These are phyloP conservation scores for Auriculariales sp. DNA, from an alignment of 768 basidiomycete genomes.

Conservation along the genomic window DNA sequence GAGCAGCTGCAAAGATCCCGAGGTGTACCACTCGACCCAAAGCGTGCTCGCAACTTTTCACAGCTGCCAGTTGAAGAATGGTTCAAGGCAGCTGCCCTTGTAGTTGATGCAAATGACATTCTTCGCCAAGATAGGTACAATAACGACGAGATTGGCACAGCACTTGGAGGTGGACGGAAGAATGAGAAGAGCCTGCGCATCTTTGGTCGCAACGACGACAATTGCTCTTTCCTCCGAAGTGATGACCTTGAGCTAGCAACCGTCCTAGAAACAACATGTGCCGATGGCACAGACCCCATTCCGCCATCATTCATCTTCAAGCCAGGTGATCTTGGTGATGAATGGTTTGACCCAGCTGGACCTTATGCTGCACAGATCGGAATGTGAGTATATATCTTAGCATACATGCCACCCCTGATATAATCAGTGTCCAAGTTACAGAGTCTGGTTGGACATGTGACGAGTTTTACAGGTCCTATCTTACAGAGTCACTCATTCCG, in stretches of 20 bases:
- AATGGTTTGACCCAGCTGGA: slow-evolving; percentile 13
- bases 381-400: slow-evolving; percentile 4
- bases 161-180: slow-evolving; percentile 6
- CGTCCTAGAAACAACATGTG: slow-evolving; percentile 28
- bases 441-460: slow-evolving; percentile 30
- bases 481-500: slow-evolving; percentile 23
- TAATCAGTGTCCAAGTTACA: slow-evolving; percentile 17
- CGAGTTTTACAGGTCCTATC: slow-evolving; percentile 22
- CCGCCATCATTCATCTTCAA: not conserved
- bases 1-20: not conserved
- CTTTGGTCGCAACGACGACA: slow-evolving; percentile 10
- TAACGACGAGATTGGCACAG: slow-evolving; percentile 4
- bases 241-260: slow-evolving; percentile 31
- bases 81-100: not conserved
- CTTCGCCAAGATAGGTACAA: slow-evolving; percentile 6
- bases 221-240: slow-evolving; percentile 13
- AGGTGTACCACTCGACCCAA: not conserved
- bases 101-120: slow-evolving; percentile 4
- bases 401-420: not conserved
- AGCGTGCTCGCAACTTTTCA: slow-evolving; percentile 2
- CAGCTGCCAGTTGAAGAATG: not conserved
- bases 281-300: slow-evolving; percentile 18
- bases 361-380: slow-evolving; percentile 8
- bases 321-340: slow-evolving; percentile 9
- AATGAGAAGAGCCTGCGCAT: slow-evolving; percentile 5